Evolutionary conservation across 352 stramenopile species (phyloP).

Genomic region (Globisporangium uncinulatum): DNA sequence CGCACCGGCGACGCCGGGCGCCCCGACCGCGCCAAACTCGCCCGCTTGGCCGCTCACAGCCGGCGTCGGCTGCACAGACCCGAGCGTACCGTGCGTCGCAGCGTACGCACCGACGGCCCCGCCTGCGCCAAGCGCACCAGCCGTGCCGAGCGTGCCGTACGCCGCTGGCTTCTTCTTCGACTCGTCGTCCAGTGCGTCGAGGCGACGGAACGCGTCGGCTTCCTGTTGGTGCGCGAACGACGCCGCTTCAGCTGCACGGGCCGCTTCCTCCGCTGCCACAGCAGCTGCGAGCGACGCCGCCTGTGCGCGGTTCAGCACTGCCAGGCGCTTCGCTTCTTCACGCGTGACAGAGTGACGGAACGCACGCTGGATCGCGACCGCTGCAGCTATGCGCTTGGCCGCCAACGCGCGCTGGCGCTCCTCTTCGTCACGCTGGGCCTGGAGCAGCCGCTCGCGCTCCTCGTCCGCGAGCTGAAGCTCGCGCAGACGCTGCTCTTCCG

Average conservation of each 20-base stretch:
- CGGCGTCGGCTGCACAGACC: conserved; percentile 61
- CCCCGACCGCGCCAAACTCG: conserved; percentile 73
- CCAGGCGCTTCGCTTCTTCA: conserved; percentile 66
- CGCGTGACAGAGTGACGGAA: conserved; percentile 60
- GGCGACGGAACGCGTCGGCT: conserved; percentile 65
- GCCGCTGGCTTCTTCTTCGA: conserved; percentile 35
- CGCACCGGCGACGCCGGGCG: conserved; percentile 61
- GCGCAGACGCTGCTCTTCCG: conserved; percentile 62
- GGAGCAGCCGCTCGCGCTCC: conserved; percentile 48
- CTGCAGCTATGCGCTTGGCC: conserved; percentile 46
- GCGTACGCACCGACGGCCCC: conserved; percentile 48
- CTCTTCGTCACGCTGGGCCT: conserved; percentile 56
- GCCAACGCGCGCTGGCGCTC: conserved; percentile 57
- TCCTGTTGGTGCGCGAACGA: conserved; percentile 69
- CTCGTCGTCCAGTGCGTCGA: conserved; percentile 65
- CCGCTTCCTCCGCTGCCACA: conserved; percentile 69
- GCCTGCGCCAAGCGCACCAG: conserved; percentile 47
- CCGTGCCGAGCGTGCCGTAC: conserved; percentile 43
- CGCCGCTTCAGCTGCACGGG: conserved; percentile 60
- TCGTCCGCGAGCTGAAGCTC: conserved; percentile 64
- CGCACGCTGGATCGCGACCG: conserved; percentile 59
- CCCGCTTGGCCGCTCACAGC: conserved; percentile 62
- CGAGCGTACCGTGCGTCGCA: conserved; percentile 49
- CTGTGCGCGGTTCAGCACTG: conserved; percentile 62
- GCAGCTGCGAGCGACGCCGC: conserved; percentile 66